These are phyloP conservation scores for Nymphaea thermarum DNA, from an alignment of 164 flowering plant species.

Conservation along the genomic window DNA sequence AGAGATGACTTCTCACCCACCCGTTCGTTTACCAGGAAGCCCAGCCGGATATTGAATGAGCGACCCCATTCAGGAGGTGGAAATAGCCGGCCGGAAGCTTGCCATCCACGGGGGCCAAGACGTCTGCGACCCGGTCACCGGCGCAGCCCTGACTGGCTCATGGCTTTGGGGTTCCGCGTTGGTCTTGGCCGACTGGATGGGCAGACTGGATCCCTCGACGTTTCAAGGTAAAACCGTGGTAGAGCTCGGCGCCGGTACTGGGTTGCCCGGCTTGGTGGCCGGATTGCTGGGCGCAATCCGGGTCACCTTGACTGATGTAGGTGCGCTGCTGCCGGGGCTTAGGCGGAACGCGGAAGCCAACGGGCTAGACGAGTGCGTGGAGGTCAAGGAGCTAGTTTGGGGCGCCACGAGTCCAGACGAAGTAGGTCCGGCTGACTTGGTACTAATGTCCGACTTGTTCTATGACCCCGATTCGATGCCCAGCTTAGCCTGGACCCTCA, in stretches of 20 bases:
- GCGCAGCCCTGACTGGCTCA: constrained; percentile 30
- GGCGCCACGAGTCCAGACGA: constrained; percentile 2
- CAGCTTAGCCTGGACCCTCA: constrained; percentile 22
- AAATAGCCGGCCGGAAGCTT: constrained; percentile 12
- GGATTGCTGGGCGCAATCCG: constrained; percentile 28
- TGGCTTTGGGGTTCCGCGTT: constrained; percentile 39
- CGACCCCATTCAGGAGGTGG: constrained; percentile 10
- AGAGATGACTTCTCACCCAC: no score
- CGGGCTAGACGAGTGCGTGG: constrained; percentile 20
- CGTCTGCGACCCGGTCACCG: constrained; percentile 19
- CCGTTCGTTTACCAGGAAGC: no score
- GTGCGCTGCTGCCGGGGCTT: constrained; percentile 17
- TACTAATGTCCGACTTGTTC: constrained; percentile 36
- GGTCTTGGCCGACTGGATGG: constrained; percentile 19
- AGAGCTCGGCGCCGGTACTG: constrained; percentile 41
- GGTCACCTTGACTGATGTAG: constrained; percentile 29
- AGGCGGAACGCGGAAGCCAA: constrained; percentile 25
- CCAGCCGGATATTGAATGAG: background rate
- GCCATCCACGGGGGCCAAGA: constrained; percentile 13
- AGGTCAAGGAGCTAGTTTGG: constrained; percentile 7
- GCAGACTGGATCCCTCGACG: constrained; percentile 6
- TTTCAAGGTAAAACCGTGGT: constrained; percentile 19
- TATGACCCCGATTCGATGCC: constrained; percentile 22
- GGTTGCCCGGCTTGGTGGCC: constrained; percentile 32
- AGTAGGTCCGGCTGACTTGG: constrained; percentile 23